A percentile compares a stretch with the other conserved stretches of the same genome.
Evolutionary conservation across 2,329 filamentous ascomycete genomes (phyloP).

Genomic region (Ophiocordyceps camponoti-saundersi): DNA sequence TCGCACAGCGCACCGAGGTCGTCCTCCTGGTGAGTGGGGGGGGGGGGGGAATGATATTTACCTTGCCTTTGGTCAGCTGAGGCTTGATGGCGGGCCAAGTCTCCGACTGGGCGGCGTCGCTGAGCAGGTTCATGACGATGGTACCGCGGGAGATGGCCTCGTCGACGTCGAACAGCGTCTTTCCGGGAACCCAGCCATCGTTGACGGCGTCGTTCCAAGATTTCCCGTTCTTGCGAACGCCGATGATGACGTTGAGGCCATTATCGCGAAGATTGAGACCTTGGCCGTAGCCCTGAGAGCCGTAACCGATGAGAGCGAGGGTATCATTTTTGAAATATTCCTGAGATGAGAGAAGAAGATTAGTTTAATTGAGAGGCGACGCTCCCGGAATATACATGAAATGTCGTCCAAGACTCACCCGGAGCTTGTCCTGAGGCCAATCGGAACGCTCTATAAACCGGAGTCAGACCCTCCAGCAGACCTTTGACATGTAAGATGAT

Average conservation of each 20-base stretch:
- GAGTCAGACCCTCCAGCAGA: constrained; percentile 1
- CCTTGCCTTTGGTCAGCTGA: constrained; percentile 96
- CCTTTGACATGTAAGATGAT: not conserved
- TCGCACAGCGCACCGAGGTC: no score
- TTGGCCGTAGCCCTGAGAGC: constrained; percentile 94
- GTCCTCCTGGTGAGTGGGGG: no score
- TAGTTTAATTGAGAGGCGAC: no score
- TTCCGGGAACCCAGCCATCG: constrained; percentile 95
- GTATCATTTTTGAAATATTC: constrained; percentile 99
- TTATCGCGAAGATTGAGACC: constrained; percentile 99
- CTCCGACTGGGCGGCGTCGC: constrained; percentile 94
- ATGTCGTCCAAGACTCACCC: constrained; percentile 44
- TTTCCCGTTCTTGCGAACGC: constrained; percentile 94
- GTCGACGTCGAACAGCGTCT: constrained; percentile 97
- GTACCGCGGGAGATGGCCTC: constrained; percentile 88
- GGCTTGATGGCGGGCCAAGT: constrained; percentile 98
- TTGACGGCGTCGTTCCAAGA: constrained; percentile 96
- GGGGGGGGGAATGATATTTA: constrained; percentile 26
- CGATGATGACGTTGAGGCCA: constrained; percentile 96
- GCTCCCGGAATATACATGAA: constrained; percentile 3
- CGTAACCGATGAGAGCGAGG: constrained; percentile 96
- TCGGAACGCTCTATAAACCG: constrained; percentile 66
- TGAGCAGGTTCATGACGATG: constrained; percentile 98
- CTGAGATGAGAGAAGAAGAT: no score
- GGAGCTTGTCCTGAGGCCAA: constrained; percentile 97